These are phyloP conservation scores for Porphyra umbilicalis DNA, from an alignment of 31 red algal species.

Conservation along the genomic window DNA sequence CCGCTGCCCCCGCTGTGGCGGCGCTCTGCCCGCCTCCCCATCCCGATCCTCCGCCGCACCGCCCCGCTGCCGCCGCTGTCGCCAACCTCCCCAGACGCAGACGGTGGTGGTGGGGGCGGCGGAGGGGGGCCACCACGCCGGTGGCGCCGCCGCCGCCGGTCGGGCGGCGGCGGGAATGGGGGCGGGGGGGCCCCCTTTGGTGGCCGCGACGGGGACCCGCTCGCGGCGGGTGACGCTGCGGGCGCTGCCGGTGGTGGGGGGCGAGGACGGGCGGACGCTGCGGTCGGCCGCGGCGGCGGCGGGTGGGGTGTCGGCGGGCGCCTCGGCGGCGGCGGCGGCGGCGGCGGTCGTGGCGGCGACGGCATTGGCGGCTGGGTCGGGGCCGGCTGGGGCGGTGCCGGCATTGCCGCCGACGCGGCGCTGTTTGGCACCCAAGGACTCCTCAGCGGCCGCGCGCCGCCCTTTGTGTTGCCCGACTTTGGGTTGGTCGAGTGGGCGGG, in stretches of 20 bases:
- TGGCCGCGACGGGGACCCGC: not conserved
- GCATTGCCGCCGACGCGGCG: not conserved
- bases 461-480: not conserved
- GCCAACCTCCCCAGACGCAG: not conserved
- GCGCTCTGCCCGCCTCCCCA: not conserved
- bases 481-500: not conserved
- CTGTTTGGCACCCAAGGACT: not conserved
- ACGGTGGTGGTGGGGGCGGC: no score
- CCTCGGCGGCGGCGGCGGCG: not conserved
- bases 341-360: not conserved
- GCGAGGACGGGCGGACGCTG: not conserved
- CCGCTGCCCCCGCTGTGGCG: not conserved
- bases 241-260: not conserved
- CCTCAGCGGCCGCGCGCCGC: not conserved
- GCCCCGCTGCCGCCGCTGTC: not conserved
- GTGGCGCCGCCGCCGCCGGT: not conserved
- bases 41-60: not conserved
- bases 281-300: not conserved
- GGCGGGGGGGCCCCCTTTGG: not conserved
- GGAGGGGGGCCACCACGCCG: not conserved
- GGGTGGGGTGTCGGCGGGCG: not conserved
- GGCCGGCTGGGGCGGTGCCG: not conserved
- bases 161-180: not conserved
- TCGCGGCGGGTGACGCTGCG: not conserved
- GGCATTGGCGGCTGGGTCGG: not conserved